phyloP scores from a whole-genome alignment of 306 rosid species.

The Rosa persica region DNA sequence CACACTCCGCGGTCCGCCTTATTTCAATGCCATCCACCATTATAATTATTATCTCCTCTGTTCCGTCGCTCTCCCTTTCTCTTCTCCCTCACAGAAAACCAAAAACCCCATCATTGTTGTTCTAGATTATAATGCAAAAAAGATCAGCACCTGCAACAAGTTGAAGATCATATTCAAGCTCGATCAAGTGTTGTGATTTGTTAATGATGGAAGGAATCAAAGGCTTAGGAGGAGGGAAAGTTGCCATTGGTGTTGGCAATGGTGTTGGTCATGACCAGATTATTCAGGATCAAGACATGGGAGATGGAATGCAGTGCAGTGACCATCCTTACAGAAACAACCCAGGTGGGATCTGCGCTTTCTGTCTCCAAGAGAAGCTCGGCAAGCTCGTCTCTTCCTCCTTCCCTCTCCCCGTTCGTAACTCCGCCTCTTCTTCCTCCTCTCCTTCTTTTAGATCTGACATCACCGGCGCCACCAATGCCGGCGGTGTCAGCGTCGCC shows the following conservation, averaged over 20 bases:
- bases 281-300: conserved; percentile 55
- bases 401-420: conserved; percentile 63
- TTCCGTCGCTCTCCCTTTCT: background rate
- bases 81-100: conserved; percentile 22
- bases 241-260: conserved; percentile 12
- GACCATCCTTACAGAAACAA: conserved; percentile 79
- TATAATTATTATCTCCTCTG: conserved; percentile 20
- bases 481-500: background rate
- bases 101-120: background rate
- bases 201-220: conserved; percentile 48
- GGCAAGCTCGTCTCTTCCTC: conserved; percentile 89
- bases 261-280: conserved; percentile 17
- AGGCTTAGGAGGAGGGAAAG: conserved; percentile 44
- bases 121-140: background rate
- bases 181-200: background rate
- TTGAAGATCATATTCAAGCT: background rate
- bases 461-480: conserved; percentile 4
- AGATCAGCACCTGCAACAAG: background rate
- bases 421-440: conserved; percentile 64
- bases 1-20: background rate
- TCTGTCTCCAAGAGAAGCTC: conserved; percentile 92
- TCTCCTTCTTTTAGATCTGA: conserved; percentile 83
- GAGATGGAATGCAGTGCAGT: conserved; percentile 84
- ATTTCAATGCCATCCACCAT: conserved; percentile 13
- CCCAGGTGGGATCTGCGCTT: conserved; percentile 96